Evolutionary conservation across 179 eudicot genomes (phyloP), one percentile per base, ranked within the genome.

Genomic region (Silene coronaria): DNA sequence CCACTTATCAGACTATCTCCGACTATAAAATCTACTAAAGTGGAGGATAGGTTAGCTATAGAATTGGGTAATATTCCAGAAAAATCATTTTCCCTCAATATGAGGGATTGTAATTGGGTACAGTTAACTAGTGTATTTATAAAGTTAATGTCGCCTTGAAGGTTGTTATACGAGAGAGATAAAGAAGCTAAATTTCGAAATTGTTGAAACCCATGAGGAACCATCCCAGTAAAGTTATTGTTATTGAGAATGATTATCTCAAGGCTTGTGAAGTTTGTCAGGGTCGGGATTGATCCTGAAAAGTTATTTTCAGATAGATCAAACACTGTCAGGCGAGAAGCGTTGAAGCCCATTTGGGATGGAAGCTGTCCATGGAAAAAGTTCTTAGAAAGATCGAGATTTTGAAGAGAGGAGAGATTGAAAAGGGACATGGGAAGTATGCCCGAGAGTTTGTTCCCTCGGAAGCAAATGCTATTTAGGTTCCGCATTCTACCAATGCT

Each of bases 331-430:
- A 81, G 70, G 1, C 48, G 14, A 53, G 79, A 63, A 45, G 58
- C 23, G 6, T 6, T 38, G 22, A 34, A 27, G n/a, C 81, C 76
- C 4, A 81, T 36, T 5, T 75, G 51, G n/a, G 30, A 23, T 19
- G 84, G 84, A 81, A 78, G 68, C 13, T 57, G 63, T 6, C 84
- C 84, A 5, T 51, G 13, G 0, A 81, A 59, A 13, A 28, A 59
- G 28, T 78, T 81, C 0, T 0, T 12, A 11, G 6, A 30, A 8
- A 74, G 22, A 55, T 36, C 67, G 4, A 81, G 27, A 8, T 14
- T 5, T 8, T 22, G 34, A 16, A 81, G 75, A 3, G 58, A 55
- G 4, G 81, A 69, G 7, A 77, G 72, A 42, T 81, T 80, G 42
- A 53, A 80, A 32, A 80, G 11, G 0, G 83, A 77, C 4, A 16